Conservation (phyloP, 2,329 filamentous ascomycete species). For the Boeremia lycopersici region DNA sequence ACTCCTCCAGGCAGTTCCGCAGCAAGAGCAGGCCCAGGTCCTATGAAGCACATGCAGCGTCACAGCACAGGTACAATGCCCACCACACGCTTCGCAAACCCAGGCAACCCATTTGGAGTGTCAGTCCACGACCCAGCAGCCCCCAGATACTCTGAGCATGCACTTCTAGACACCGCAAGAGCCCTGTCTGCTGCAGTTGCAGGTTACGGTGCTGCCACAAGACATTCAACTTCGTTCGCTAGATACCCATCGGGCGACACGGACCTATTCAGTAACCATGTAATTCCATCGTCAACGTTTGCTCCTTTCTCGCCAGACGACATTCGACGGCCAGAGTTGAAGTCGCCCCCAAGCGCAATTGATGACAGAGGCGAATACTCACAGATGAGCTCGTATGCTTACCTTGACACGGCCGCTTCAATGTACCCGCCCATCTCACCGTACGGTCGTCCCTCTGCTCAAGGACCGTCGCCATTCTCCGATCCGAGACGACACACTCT, state of each 20-base stretch:
- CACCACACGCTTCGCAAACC: constrained; percentile 15
- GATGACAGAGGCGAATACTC: constrained; percentile 27
- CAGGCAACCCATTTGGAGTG: constrained; percentile 19
- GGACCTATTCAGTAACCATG: constrained; percentile 24
- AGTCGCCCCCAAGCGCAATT: constrained; percentile 3
- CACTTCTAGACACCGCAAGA: constrained; percentile 12
- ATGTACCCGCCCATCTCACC: constrained; percentile 33
- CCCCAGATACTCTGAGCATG: constrained; percentile 10
- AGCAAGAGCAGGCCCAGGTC: background rate
- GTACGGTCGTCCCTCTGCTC: constrained; percentile 18
- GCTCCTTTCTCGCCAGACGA: constrained; percentile 25
- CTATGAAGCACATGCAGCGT: constrained; percentile 1
- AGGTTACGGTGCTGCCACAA: constrained; percentile 17
- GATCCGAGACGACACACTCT: constrained; percentile 10
- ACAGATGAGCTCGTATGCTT: constrained; percentile 24
- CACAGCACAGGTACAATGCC: constrained; percentile 5
- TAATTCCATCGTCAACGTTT: constrained; percentile 28
- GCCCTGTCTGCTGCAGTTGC: constrained; percentile 21
- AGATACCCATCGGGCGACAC: constrained; percentile 7
- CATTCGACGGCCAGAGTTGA: constrained; percentile 16
- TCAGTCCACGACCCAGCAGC: constrained; percentile 12
- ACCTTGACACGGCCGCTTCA: constrained; percentile 21
- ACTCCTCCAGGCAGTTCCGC: background rate
- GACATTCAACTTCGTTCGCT: constrained; percentile 7
- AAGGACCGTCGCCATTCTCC: constrained; percentile 5